These are phyloP conservation scores for Hylodesmum podocarpum DNA, from an alignment of 306 rosid genomes.

Conservation along the genomic window DNA sequence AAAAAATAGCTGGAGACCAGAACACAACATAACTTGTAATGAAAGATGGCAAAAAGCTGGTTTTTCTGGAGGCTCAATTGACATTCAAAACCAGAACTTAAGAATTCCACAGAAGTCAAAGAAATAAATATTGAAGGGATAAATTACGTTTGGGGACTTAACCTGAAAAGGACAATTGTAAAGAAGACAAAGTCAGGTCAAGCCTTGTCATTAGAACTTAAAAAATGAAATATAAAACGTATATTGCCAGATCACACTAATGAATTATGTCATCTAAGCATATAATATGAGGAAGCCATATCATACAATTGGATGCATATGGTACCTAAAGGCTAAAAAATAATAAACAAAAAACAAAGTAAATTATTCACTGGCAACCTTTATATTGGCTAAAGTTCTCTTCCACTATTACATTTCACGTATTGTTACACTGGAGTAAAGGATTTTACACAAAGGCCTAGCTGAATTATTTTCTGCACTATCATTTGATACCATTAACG, in stretches of 20 bases:
- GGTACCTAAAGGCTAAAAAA: not conserved
- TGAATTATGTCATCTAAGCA: not conserved
- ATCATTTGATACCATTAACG: not conserved
- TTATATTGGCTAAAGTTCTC: not conserved
- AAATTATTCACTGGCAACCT: not conserved
- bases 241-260: not conserved
- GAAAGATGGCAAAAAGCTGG: not conserved
- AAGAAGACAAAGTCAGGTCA: not conserved
- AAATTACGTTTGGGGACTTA: not conserved
- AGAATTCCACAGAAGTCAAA: not conserved
- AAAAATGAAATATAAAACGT: not conserved
- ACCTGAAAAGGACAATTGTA: not conserved
- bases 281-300: not conserved
- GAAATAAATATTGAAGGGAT: not conserved
- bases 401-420: not conserved
- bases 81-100: not conserved
- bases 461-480: not conserved
- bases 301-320: not conserved
- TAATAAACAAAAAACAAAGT: not conserved
- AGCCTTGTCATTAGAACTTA: not conserved
- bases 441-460: not conserved
- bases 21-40: not conserved
- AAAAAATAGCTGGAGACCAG: not conserved
- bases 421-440: not conserved
- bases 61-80: not conserved